phyloP scores from a whole-genome alignment of 768 basidiomycete species.

The Phlebiopsis gigantea region DNA sequence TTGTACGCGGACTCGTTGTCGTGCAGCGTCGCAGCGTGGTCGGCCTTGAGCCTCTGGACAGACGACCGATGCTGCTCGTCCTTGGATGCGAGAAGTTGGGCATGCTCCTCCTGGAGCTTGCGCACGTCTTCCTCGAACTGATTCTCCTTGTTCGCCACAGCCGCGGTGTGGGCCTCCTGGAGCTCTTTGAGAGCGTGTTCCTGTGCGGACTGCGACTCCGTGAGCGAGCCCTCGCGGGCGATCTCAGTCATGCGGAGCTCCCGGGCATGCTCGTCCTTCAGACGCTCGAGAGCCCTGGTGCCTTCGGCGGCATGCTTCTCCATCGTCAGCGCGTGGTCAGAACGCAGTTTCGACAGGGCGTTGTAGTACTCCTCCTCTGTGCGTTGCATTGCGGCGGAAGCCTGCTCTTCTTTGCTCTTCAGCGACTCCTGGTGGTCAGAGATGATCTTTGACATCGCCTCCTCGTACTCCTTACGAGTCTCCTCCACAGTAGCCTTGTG shows the following conservation, averaged over 20 bases:
- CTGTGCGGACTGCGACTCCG: constrained; percentile 69
- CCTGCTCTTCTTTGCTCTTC: constrained; percentile 58
- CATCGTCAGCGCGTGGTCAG: constrained; percentile 63
- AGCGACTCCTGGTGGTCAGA: constrained; percentile 51
- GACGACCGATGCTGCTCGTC: constrained; percentile 55
- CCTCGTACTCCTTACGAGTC: constrained; percentile 51
- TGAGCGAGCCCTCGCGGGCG: constrained; percentile 64
- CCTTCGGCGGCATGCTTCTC: constrained; percentile 57
- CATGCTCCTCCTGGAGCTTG: constrained; percentile 59
- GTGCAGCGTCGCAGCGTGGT: constrained; percentile 51
- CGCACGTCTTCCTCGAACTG: constrained; percentile 63
- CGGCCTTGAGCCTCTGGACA: constrained; percentile 54
- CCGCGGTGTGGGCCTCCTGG: constrained; percentile 67
- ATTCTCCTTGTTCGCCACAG: constrained; percentile 60
- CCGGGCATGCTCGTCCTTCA: constrained; percentile 72
- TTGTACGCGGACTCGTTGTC: constrained; percentile 60
- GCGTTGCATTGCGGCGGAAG: constrained; percentile 50
- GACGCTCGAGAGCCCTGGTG: constrained; percentile 57
- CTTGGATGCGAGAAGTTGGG: constrained; percentile 44
- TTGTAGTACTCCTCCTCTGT: constrained; percentile 84
- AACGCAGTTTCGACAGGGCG: constrained; percentile 69
- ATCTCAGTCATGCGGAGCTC: constrained; percentile 73
- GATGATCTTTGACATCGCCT: constrained; percentile 38
- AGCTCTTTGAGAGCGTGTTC: constrained; percentile 56
- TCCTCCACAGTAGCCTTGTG: constrained; percentile 43